Evolutionary conservation across 192 early-diverging fungal species (phyloP).

Genomic region (Linnemannia zychae): DNA sequence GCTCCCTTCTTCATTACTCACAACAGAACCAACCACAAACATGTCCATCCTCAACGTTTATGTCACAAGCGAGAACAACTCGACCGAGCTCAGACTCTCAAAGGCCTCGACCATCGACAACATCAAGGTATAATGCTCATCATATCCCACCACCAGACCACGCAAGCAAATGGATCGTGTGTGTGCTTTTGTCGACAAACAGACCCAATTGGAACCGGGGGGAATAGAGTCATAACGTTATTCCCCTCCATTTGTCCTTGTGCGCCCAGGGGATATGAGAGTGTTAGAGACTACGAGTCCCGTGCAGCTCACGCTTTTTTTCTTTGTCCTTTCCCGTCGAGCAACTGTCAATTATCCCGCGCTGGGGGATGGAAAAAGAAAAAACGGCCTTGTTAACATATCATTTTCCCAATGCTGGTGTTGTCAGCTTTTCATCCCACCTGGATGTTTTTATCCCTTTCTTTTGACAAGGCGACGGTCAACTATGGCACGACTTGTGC

Average conservation of each 20-base stretch:
- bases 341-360: background rate
- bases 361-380: background rate
- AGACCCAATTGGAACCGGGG: background rate
- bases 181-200: background rate
- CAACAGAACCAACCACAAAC: background rate
- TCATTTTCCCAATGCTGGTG: no score
- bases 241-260: background rate
- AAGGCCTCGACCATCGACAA: constrained; percentile 74
- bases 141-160: background rate
- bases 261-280: background rate
- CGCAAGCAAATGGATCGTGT: background rate
- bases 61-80: constrained; percentile 84
- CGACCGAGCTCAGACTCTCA: constrained; percentile 91
- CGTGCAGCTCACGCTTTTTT: background rate
- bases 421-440: no score
- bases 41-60: constrained; percentile 92
- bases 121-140: constrained; percentile 82
- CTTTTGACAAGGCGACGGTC: no score
- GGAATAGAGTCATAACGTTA: background rate
- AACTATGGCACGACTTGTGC: no score
- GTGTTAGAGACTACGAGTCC: background rate
- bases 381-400: background rate
- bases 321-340: background rate
- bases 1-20: background rate
- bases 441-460: no score